Base-by-base conservation (phyloP, 129 eudicot genomes). In the Artemisia annua region DNA sequence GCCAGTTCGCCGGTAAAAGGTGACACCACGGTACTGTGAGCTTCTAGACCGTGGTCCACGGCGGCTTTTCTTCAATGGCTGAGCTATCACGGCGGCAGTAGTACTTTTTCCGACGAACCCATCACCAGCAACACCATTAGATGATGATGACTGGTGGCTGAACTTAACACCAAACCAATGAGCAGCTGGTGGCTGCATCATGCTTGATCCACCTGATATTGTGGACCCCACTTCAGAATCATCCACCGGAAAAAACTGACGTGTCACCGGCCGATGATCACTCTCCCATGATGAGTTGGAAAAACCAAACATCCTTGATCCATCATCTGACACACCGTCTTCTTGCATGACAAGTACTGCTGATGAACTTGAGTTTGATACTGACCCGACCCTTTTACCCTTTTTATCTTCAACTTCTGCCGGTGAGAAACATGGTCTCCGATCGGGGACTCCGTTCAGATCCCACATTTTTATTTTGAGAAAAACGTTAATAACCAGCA, bases 1-100 rank as follows among this genome's bases (percentile, higher is more conserved):
- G 82, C 98, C 98, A 48, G 98, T 93, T 54, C 98, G 82, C 86
- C 98, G 92, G 86, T 94, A 94, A 80, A 87, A 94, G 18, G 98
- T 94, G 52, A 94, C 98, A 2, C 98, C 98, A 6, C 98, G 90
- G 59, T 94, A 94, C 71, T 94, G 98, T 0, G 98, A 94, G 75
- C 98, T 94, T 55, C 97, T 78, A 18, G 98, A 94, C 75, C 98
- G 76, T 3, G 98, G 98, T 26, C 98, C 98, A 63, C 98, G 92
- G 35, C 98, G 92, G 85, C 97, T 90, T 78, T 90, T 93, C 83
- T 90, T 93, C 11, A 77, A 54, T 5, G 91, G 95, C 74, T 79
- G 97, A 6, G 92, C 76, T 57, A 71, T 71, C 54, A 78, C 89
- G 67, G 71, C 39, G 39, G 82, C 67, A 67, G 66, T 49, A 44